Evolutionary conservation across 768 basidiomycete species (phyloP), one percentile per base, ranked within the genome.

Genomic region (Guyanaporus albipodus): DNA sequence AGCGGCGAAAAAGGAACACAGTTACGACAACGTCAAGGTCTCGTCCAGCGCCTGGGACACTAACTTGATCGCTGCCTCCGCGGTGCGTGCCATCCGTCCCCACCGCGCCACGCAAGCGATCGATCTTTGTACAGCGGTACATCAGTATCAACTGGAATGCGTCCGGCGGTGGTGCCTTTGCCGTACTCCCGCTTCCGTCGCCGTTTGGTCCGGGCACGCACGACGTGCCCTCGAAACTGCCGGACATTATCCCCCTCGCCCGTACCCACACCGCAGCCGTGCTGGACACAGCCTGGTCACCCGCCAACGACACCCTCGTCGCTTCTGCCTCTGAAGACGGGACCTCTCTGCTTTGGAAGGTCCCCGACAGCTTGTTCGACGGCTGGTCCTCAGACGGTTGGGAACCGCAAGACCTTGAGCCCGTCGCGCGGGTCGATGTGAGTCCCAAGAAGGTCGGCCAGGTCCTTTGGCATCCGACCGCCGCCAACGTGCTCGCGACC

Each of bases 241-340:
- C 94, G 2, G 96, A 99, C 63, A 81, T 86, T 52, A 75, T 97
- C 32, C 96, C 96, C 1, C 78, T 98, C 45, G 91, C 91, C 15
- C 84, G 95, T 45, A 88, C 85, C 24, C 87, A 90, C 66, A 83
- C 85, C 2, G 87, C 82, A 2, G 73, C 87, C 21, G 87, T 91
- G 24, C 86, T 98, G 29, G 95, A 98, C 69, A 98, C 95, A 0
- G 90, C 88, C 61, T 98, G 93, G 92, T 91, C 88, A 0, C 94
- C 93, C 0, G 91, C 95, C 65, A 85, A 93, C 60, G 95, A 98
- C 68, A 73, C 78, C 6, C 74, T 95, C 58, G 87, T 96, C 55
- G 95, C 88, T 2, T 94, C 91, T 1, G 91, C 79, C 14, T 92
- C 87, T 38, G 95, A 99, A 66, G 96, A 99, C 63, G 92, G 94